These are phyloP conservation scores for Trichophyton benhamiae DNA, from an alignment of 2,329 filamentous ascomycete species.

Conservation along the genomic window DNA sequence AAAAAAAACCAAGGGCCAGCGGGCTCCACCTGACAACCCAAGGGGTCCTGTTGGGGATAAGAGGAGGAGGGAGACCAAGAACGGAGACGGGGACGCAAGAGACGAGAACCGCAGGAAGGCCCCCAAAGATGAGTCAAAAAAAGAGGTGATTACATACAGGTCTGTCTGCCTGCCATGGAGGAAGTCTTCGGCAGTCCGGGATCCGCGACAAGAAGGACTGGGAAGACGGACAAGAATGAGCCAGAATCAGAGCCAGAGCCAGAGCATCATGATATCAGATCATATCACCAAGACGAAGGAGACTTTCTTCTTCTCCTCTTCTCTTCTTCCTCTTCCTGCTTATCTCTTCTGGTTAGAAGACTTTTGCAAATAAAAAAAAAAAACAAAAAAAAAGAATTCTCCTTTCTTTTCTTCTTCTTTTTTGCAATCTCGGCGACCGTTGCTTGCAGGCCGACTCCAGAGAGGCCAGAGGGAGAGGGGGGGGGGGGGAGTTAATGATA, in stretches of 20 bases:
- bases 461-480: too few species aligned
- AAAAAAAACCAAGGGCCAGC: not conserved
- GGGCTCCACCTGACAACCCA: not conserved
- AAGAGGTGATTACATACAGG: not conserved
- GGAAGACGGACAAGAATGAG: too few species aligned
- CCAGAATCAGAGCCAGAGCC: not conserved
- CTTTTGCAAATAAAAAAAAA: too few species aligned
- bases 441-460: not conserved
- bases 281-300: too few species aligned
- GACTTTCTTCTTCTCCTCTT: too few species aligned
- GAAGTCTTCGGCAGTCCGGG: not conserved
- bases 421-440: conserved; percentile 1
- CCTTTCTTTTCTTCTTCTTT: not conserved
- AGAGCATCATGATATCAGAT: too few species aligned
- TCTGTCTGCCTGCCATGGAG: too few species aligned
- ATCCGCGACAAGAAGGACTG: not conserved
- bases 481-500: too few species aligned
- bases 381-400: too few species aligned
- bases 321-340: too few species aligned
- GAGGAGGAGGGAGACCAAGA: not conserved
- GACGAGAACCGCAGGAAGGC: not conserved
- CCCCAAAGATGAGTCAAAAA: not conserved
- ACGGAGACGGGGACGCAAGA: not conserved
- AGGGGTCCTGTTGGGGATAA: not conserved
- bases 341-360: too few species aligned